Evolutionary conservation across 1,284 basidiomycete genomes (phyloP), one percentile per base, ranked within the genome.

Genomic region (Cutaneotrichosporon cutaneum): DNA sequence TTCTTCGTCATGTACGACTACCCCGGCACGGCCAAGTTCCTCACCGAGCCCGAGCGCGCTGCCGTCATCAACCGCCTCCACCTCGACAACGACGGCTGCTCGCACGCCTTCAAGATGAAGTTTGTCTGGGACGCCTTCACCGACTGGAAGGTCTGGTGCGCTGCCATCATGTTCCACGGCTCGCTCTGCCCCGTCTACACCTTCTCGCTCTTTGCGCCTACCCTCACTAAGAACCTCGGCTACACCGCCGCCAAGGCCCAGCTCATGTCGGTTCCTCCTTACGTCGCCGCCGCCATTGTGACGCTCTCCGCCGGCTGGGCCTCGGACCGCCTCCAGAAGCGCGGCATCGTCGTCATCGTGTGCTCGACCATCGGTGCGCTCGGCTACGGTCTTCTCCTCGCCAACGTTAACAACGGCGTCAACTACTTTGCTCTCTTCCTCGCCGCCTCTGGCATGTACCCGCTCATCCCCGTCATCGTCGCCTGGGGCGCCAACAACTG

Each of bases 1-100:
- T 90, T 86, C 81, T 90, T 84, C 83, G 85, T 90, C 68, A 85
- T 90, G 64, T 85, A 88, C 71, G 90, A 91, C 76, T 91, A 91
- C 79, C 89, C 89, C 4, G 87, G 89, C 70, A 88, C 85, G 0
- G 89, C 89, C 47, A 88, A 84, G 68, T 90, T 90, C 81, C 82
- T 92, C 21, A 83, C 82, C 24, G 86, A 88, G 66, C 81, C 79
- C 3, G 90, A 92, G 78, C 81, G 88, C 30, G 30, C 39, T 7
- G 63, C 68, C 33, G 63, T 73, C 36, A 59, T 60, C 39, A 60
- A 58, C n/a, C 69, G 74, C 51, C 66, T 77, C 26, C 55, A 60
- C 44, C 67, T 72, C 48, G 72, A 74, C 64, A 72, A 71, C 54
- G 69, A 69, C 53, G 71, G 70, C 13, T 68, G 68, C 62, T 64